Evolutionary conservation across 306 rosid genomes (phyloP), one percentile per base, ranked within the genome.

Genomic region (Ammopiptanthus mongolicus): DNA sequence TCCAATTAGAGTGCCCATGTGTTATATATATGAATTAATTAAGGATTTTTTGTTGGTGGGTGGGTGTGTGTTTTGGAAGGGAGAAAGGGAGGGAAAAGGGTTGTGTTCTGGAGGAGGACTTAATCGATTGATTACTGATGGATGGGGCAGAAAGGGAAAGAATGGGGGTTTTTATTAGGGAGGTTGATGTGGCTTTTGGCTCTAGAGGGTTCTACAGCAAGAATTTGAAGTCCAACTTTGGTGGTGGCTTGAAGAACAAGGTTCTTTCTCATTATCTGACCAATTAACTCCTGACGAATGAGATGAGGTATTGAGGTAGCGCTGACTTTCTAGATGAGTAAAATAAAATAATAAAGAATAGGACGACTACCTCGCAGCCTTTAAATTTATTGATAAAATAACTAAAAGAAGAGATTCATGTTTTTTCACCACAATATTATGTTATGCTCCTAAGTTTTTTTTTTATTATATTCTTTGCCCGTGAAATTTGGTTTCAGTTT

Each of bases 1-100:
- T 8, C 98, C 98, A 0, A 87, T 73, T 1, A 91, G 77, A 52
- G 86, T 85, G 1, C 97, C 98, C 98, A 94, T 84, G n/a, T 23
- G 19, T 2, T 11, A 9, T n/a, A 10, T 41, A 8, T 18, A 33
- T 14, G n/a, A 12, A 2, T 59, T 14, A 7, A 13, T n/a, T 7
- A 7, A 37, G 12, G 0, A 37, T 0, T 36, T 1, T 1, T 3
- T 6, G 6, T 14, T 58, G 41, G 15, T 34, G 8, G 68, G 25
- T 23, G 10, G 48, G 21, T 9, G 21, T 25, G 21, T 28, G 12
- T 62, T 39, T 5, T 10, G 5, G 61, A 22, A 52, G 50, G 0
- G 69, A 18, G 42, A 63, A 51, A 21, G 65, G 70, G 67, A 48
- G 52, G 70, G 69, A 50, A 48, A 8, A 10, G 22, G 10, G 12